Evolutionary conservation across 164 flowering plant species (phyloP).

Genomic region (Litsea cubeba): DNA sequence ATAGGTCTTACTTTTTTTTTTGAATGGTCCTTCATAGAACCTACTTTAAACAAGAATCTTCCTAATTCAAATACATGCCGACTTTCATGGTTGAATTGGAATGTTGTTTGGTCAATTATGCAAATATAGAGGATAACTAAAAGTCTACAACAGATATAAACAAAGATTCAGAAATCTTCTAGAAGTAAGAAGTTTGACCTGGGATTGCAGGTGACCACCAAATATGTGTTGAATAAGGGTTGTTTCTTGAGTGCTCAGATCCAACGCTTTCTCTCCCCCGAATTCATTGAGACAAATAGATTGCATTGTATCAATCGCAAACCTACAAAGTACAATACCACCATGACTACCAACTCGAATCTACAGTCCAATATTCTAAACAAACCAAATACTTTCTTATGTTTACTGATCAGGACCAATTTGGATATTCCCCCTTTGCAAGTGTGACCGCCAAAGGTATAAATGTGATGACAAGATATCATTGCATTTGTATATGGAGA

Average conservation of each 20-base stretch:
- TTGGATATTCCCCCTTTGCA: background rate
- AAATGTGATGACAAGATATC: background rate
- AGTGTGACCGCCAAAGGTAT: background rate
- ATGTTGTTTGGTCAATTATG: background rate
- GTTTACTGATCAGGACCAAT: background rate
- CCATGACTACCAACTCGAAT: background rate
- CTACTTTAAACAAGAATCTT: background rate
- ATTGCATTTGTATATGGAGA: too few species aligned
- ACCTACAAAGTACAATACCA: constrained; percentile 34
- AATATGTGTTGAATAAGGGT: constrained; percentile 89
- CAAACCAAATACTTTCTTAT: background rate
- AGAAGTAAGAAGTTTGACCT: constrained; percentile 37
- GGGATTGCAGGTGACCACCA: constrained; percentile 93
- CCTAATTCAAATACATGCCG: background rate
- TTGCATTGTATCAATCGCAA: constrained; percentile 96
- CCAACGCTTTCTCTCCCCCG: constrained; percentile 87
- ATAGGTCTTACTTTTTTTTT: too few species aligned
- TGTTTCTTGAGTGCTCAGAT: constrained; percentile 71
- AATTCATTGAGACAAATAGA: constrained; percentile 88
- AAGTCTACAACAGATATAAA: background rate
- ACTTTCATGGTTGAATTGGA: background rate
- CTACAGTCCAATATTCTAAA: too few species aligned
- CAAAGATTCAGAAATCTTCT: background rate
- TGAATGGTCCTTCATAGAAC: too few species aligned
- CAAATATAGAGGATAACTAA: background rate